Evolutionary conservation across 768 basidiomycete species (phyloP), one percentile per base, ranked within the genome.

Genomic region (Piloderma croceum): DNA sequence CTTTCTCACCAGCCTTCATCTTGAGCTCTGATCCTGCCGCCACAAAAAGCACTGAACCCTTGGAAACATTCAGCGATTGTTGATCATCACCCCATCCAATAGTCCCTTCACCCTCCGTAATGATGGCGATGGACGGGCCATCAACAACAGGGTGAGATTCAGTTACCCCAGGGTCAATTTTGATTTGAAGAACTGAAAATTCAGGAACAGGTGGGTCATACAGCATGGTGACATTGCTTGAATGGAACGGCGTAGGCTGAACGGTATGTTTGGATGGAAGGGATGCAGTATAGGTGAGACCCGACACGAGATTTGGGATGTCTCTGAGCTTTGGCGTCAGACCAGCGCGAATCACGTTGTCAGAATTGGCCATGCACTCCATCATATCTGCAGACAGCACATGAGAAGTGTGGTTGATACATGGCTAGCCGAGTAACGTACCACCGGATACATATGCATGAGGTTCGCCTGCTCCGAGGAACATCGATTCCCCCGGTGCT

Each of bases 301-400:
- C 84, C 4, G 77, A 70, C 43, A 96, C 72, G 31, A 99, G 80
- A 48, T 94, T 97, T 7, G 82, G 80, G 24, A 99, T 81, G 59
- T 99, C 96, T 39, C 96, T 83, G 23, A 90, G 74, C 64, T 99
- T 99, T 2, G 96, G 94, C 0, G 96, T 99, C 29, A 99, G 79
- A 11, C 96, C 96, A 6, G 96, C 96, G 23, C 96, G 89, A 48
- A 99, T 93, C 61, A 99, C 96, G 60, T 98, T 98, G 67, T 99
- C 96, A 0, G 90, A 93, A 46, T 93, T 93, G 19, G 94, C 94
- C 93, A 98, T 98, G 67, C 91, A 94, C 58, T 98, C 96, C 57
- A 98, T 90, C 61, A 93, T 93, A 57, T 99, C 94, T 94, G 53
- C 4, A 29, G 22, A 3, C 11, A 18, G n/a, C 22, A 9, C 41